Evolutionary conservation across 2,329 filamentous ascomycete genomes (phyloP).

Genomic region (Aspergillus tubingensis): DNA sequence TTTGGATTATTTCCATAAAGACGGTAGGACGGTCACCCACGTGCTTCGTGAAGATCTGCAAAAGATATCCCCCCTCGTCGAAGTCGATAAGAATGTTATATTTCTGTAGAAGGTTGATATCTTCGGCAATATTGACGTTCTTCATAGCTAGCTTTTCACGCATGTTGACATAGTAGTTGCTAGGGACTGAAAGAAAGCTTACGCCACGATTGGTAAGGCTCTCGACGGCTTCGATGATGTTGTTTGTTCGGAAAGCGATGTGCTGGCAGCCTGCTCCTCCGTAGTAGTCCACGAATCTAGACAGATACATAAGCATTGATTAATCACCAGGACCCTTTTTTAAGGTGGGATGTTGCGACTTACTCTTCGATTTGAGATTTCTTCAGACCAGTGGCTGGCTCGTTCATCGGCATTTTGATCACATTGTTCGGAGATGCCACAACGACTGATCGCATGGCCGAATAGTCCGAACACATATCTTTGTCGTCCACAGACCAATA

Average conservation of each 20-base stretch:
- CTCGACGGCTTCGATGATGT: slow-evolving; percentile 73
- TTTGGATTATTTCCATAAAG: slow-evolving; percentile 90
- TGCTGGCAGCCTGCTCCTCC: slow-evolving; percentile 84
- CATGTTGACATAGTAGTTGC: slow-evolving; percentile 77
- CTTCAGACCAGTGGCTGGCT: slow-evolving; percentile 71
- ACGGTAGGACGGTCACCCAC: slow-evolving; percentile 88
- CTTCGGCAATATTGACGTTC: slow-evolving; percentile 64
- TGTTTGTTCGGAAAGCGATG: slow-evolving; percentile 75
- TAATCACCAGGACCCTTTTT: no score
- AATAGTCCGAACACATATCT: slow-evolving; percentile 86
- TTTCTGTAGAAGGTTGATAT: slow-evolving; percentile 71
- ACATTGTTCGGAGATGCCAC: slow-evolving; percentile 79
- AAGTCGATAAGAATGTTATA: slow-evolving; percentile 90
- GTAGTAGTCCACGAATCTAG: slow-evolving; percentile 71
- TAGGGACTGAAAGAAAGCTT: slow-evolving; percentile 81
- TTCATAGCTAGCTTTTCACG: slow-evolving; percentile 65
- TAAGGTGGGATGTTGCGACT: no score
- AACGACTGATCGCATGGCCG: slow-evolving; percentile 79
- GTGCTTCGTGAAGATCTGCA: slow-evolving; percentile 75
- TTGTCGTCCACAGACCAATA: slow-evolving; percentile 95
- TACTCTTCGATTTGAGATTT: no score
- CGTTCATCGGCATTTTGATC: slow-evolving; percentile 97
- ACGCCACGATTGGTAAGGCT: slow-evolving; percentile 76
- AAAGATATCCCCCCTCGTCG: slow-evolving; percentile 80
- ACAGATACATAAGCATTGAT: no score